Percentiles rank a stretch among this genome's conserved stretches.
Conservation (phyloP, 2,329 filamentous ascomycete genomes). For the Fusarium phyllophilum region DNA sequence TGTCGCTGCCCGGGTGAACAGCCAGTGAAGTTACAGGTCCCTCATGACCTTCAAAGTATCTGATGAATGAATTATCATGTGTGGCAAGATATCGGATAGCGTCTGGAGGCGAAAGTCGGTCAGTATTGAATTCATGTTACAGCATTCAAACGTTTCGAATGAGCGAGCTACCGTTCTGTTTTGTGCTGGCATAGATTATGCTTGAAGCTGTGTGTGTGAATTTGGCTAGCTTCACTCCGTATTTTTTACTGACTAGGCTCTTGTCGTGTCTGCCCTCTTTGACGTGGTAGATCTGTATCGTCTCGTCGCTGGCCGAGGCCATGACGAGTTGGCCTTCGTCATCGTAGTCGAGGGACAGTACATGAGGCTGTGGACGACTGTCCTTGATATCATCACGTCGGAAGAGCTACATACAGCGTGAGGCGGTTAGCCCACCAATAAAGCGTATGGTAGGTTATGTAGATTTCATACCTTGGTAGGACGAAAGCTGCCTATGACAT, state of each 20-base stretch:
- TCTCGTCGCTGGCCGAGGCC: conserved; percentile 92
- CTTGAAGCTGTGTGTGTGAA: conserved; percentile 93
- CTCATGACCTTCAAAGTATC: conserved; percentile 94
- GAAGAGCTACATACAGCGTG: conserved; percentile 59
- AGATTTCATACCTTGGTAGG: conserved; percentile 77
- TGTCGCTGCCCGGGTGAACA: conserved; percentile 86
- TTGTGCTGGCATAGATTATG: conserved; percentile 95
- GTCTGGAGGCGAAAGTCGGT: conserved; percentile 58
- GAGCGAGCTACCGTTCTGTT: conserved; percentile 77
- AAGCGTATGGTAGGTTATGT: not conserved
- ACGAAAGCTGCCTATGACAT: conserved; percentile 80
- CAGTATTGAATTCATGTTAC: not conserved
- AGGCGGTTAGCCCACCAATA: not conserved
- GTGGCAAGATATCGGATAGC: conserved; percentile 87
- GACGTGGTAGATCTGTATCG: conserved; percentile 94
- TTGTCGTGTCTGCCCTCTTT: conserved; percentile 91
- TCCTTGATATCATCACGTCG: conserved; percentile 66
- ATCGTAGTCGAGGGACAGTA: conserved; percentile 95
- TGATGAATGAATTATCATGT: conserved; percentile 95
- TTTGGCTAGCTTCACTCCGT: conserved; percentile 91
- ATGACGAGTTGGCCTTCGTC: conserved; percentile 93
- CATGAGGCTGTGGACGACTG: conserved; percentile 65
- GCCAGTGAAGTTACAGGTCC: conserved; percentile 83
- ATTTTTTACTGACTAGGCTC: conserved; percentile 92
- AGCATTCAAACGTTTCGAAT: not conserved